Base-by-base conservation (phyloP, 2,329 filamentous ascomycete genomes). In the Aspergillus quadrilineatus region DNA sequence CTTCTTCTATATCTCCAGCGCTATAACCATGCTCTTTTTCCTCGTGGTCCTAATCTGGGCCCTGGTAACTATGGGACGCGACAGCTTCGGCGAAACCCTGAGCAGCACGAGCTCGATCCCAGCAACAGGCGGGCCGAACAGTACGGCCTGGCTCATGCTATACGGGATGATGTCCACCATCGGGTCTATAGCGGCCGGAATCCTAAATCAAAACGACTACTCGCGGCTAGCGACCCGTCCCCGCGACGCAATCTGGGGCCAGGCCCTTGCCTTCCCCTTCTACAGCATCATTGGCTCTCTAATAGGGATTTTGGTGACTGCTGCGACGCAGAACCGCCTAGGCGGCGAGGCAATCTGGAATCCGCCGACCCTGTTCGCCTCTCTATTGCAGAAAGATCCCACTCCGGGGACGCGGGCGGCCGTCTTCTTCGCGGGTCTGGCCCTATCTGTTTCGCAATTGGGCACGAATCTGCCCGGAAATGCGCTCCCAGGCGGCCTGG, bases 31-130 rank as follows among this genome's bases (percentile, higher is more conserved):
- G 0, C 53, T 78, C 4, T 65, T 75, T 44, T 80, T 78, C 56
- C 14, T 78, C 4, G 72, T 72, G 1, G 63, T 79, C 3, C 59
- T 79, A 34, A 75, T 78, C 57, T 80, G 77, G 77, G 72, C 77
- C 0, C 63, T 77, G 7, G 69, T 73, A 4, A 79, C 75, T 2
- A 78, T 78, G 76, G 77, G 75, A 1, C 44, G 67, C 0, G 64
- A 60, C 1, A 76, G 77, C 4, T 37, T 36, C n/a, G 32, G 44
- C n/a, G 28, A 30, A 4, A 47, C 29, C 4, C 1, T 42, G 4
- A 17, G 41, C 26, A 37, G 4, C 12, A 30, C 32, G 2, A 5
- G 43, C 4, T 29, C 26, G 0, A 32, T 17, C 5, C 44, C 44
- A 6, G 22, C 55, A 15, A 14, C 39, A 3, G 28, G 14, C 26